Base-by-base conservation (phyloP, 2,329 filamentous ascomycete species). In the Phaeosphaeriaceae sp. region DNA sequence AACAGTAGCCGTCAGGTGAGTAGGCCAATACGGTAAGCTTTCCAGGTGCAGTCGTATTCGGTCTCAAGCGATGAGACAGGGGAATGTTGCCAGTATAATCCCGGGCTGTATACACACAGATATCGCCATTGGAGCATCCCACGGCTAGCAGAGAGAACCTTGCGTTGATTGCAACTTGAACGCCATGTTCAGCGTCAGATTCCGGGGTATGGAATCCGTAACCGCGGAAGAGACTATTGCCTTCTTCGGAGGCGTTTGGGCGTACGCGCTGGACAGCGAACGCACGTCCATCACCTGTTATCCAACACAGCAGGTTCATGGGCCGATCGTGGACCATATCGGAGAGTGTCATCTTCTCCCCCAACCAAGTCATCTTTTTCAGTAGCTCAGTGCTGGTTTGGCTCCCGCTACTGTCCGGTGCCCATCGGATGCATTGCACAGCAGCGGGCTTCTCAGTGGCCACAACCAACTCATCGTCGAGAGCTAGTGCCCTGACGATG, bases 401-500 rank as follows among this genome's bases (percentile, higher is more conserved):
- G 60, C 86, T 90, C 20, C 91, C 91, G 33, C 84, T 86, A 64
- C 85, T 89, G 74, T 97, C 93, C 1, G 93, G 91, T 0, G 90
- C 91, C 95, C 95, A 99, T 57, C 91, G 88, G 67, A 99, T 98
- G 78, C 93, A 97, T 77, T 99, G 95, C 17, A 98, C 88, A n/a
- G 95, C 94, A 0, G 93, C 89, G 3, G 95, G 95, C 72, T 95
- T 97, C 56, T 88, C 84, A 0, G 95, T 99, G 4, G 95, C 92
- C 52, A 99, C 93, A 21, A 98, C 84, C 42, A 99, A 82, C 76
- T 98, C 95, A 55, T 97, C 92, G 65, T 98, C 95, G 21, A 98
- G 84, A 2, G 95, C 94, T 54, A 98, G 81, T 11, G 91, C 92
- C 70, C 89, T 91, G 66, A 89, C 89, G 68, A 99, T 97, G 2